Conservation (phyloP, 1,284 basidiomycete species). For the Pseudozyma tsukubaensis region DNA sequence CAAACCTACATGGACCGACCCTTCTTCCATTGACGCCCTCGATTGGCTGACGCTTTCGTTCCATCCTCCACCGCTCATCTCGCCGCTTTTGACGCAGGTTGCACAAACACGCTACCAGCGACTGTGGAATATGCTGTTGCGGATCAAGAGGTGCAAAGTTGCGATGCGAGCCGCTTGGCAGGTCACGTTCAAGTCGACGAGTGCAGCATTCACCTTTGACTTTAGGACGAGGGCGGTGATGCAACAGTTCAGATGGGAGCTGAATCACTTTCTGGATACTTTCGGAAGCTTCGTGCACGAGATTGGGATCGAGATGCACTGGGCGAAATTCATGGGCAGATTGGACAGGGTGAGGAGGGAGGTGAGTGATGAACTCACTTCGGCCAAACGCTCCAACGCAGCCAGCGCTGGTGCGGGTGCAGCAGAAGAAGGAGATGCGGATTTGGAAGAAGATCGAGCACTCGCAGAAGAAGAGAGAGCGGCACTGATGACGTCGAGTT, state of each 20-base stretch:
- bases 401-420: background rate
- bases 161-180: constrained; percentile 38
- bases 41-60: constrained; percentile 61
- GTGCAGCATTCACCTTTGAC: constrained; percentile 37
- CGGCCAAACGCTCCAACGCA: background rate
- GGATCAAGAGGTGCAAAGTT: constrained; percentile 48
- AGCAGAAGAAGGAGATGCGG: constrained; percentile 18
- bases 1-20: constrained; percentile 44
- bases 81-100: constrained; percentile 51
- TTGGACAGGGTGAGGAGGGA: constrained; percentile 30
- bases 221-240: constrained; percentile 21
- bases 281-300: constrained; percentile 38
- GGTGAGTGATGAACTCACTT: constrained; percentile 31
- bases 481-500: constrained; percentile 24
- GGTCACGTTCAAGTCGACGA: constrained; percentile 30
- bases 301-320: constrained; percentile 38
- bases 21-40: constrained; percentile 48
- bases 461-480: constrained; percentile 33
- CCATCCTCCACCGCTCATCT: constrained; percentile 55
- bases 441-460: constrained; percentile 27
- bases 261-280: constrained; percentile 29
- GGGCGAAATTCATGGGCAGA: constrained; percentile 37
- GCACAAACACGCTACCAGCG: constrained; percentile 50
- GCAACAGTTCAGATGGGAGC: constrained; percentile 38
- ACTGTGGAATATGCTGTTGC: constrained; percentile 54